These are phyloP conservation scores for Ceratocystis eucalypticola DNA, from an alignment of 2,329 filamentous ascomycete genomes.

Conservation along the genomic window DNA sequence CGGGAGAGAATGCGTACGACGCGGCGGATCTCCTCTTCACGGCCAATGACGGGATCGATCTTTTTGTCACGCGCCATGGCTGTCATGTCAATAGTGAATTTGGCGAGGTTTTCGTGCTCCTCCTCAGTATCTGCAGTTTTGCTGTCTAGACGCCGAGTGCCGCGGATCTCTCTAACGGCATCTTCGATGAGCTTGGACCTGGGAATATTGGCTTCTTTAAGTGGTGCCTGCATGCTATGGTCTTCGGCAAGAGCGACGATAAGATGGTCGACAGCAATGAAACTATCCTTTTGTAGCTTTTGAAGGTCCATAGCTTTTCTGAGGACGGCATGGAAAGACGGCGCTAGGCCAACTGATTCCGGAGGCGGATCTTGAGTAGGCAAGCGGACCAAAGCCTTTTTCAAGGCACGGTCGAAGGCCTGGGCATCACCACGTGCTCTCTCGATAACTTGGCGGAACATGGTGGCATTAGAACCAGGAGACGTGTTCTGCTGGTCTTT, in stretches of 20 bases:
- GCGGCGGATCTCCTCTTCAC: conserved; percentile 88
- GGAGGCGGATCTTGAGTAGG: conserved; percentile 92
- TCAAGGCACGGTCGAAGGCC: conserved; percentile 73
- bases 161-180: conserved; percentile 82
- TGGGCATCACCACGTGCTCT: conserved; percentile 87
- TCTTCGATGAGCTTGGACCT: conserved; percentile 82
- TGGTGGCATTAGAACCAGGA: conserved; percentile 49
- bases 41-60: conserved; percentile 91
- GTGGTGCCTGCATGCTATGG: conserved; percentile 51
- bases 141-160: conserved; percentile 84
- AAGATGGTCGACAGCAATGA: conserved; percentile 86
- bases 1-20: conserved; percentile 85
- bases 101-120: conserved; percentile 90
- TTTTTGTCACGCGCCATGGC: conserved; percentile 92
- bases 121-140: conserved; percentile 88
- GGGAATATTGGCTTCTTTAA: conserved; percentile 80
- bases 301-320: conserved; percentile 77
- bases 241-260: conserved; percentile 80
- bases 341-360: conserved; percentile 71
- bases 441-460: conserved; percentile 91
- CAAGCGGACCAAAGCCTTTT: conserved; percentile 79
- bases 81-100: conserved; percentile 98
- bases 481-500: conserved; percentile 72
- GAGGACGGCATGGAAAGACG: conserved; percentile 68
- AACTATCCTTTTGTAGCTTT: conserved; percentile 95